Evolutionary conservation across 306 rosid species (phyloP).

Genomic region (Pyrus betulifolia): DNA sequence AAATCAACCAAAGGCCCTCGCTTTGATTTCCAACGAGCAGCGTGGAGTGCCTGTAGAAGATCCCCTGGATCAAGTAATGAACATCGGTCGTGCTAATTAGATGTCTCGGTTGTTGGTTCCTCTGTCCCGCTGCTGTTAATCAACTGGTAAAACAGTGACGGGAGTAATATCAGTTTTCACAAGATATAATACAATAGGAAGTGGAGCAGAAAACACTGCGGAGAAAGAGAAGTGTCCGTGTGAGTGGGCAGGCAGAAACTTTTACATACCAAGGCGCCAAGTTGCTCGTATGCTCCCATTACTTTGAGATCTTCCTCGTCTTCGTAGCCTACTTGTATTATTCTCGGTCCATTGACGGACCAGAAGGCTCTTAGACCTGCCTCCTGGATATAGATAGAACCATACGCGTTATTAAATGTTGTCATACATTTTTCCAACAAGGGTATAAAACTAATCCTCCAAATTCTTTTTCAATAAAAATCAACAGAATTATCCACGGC

Average conservation of each 20-base stretch:
- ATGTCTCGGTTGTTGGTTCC: constrained; percentile 38
- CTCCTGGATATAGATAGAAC: constrained; percentile 40
- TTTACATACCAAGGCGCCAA: constrained; percentile 80
- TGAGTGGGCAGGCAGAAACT: neutral
- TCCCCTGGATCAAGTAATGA: neutral
- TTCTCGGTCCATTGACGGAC: constrained; percentile 91
- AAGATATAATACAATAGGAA: neutral
- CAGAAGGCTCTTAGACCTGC: constrained; percentile 91
- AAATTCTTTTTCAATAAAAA: too few species aligned
- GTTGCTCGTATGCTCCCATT: constrained; percentile 82
- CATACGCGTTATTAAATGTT: neutral
- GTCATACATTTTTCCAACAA: neutral
- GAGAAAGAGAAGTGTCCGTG: neutral
- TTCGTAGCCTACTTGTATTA: constrained; percentile 83
- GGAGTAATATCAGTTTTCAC: constrained; percentile 3
- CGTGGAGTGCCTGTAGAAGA: neutral
- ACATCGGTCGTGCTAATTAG: constrained; percentile 12
- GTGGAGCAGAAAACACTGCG: constrained; percentile 1
- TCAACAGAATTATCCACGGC: neutral
- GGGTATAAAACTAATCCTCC: neutral
- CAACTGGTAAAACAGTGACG: constrained; percentile 45
- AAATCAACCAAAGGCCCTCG: neutral
- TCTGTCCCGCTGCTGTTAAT: constrained; percentile 43
- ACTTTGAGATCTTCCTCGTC: constrained; percentile 84
- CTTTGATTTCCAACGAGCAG: neutral